Evolutionary conservation across 129 eudicot species (phyloP).

Genomic region (Lactuca sativa): DNA sequence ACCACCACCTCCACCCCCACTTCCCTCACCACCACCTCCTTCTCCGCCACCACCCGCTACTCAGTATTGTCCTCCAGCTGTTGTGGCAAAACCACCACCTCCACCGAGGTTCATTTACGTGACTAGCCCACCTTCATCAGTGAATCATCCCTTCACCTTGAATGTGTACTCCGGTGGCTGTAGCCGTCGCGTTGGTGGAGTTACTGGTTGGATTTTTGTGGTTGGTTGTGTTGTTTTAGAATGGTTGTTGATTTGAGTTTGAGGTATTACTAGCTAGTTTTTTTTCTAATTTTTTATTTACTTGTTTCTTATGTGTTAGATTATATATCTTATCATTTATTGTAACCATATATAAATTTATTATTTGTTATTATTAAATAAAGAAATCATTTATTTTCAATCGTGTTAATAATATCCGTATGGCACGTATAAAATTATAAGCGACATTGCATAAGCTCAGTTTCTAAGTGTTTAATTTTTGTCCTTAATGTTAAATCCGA

Average conservation of each 20-base stretch:
- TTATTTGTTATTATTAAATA: background rate
- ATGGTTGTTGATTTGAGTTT: conserved; percentile 28
- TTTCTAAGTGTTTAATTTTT: too few relatives aligned
- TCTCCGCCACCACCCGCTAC: conserved; percentile 35
- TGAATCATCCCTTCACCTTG: conserved; percentile 50
- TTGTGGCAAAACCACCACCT: conserved; percentile 39
- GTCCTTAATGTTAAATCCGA: too few relatives aligned
- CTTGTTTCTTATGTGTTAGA: conserved; percentile 1
- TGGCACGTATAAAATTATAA: too few relatives aligned
- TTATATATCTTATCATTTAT: conserved; percentile 12
- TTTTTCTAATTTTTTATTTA: conserved; percentile 10
- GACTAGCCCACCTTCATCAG: conserved; percentile 38
- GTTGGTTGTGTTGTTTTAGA: conserved; percentile 14
- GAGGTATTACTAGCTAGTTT: conserved; percentile 6
- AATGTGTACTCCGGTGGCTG: conserved; percentile 31
- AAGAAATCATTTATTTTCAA: background rate
- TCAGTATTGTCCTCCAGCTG: conserved; percentile 37
- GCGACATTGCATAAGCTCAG: too few relatives aligned
- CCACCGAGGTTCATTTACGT: conserved; percentile 59
- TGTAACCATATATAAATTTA: conserved; percentile 10
- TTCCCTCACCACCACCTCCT: conserved; percentile 35
- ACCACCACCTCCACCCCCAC: conserved; percentile 21
- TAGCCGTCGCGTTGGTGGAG: conserved; percentile 13
- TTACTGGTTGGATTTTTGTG: conserved; percentile 25
- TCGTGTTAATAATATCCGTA: too few relatives aligned